Base-by-base conservation (phyloP, 805 yeast genomes). In the Candida loeiensis region DNA sequence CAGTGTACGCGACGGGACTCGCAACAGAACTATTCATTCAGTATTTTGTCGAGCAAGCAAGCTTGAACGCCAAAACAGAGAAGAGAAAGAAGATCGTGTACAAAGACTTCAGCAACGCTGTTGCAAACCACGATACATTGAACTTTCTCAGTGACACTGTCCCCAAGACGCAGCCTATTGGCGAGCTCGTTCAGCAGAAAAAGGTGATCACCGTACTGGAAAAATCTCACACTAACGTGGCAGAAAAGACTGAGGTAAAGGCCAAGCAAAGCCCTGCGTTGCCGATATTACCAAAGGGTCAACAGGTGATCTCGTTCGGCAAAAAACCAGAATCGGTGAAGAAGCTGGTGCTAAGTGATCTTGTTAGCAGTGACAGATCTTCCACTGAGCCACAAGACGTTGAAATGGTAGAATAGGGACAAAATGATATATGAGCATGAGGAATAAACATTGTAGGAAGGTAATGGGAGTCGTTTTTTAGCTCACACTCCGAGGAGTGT, bases 1-100 rank as follows among this genome's bases (percentile, higher is more conserved):
- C 91, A 0, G 85, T 82, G n/a, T 81, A 77, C 55, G 74, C 87
- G 12, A 69, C 85, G 5, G 87, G 86, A 2, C 71, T 82, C n/a
- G 89, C 93, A 6, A 79, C 91, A 0, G 93, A 85, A 51, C 61
- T 83, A 16, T 85, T 85, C 54, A 71, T 85, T 16, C 81, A 80
- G 58, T 76, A 79, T 52, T 69, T 85, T 45, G 73, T 85, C 1
- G 87, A 81, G 54, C 86, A 82, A 54, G 89, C 93, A 0, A 66
- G 79, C 4, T 59, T 80, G 41, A 66, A 71, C 16, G 85, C 95
- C 22, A 76, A 79, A 49, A 65, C 79, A 26, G 83, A 78, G 20
- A 78, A 79, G 46, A 64, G 91, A 34, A 82, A 82, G 65, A 82
- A 80, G 48, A 62, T 86, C n/a, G 73, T 69, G 40, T 86, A 86